phyloP scores from a whole-genome alignment of 176 grass and related monocot species.

The Triticum monococcum region DNA sequence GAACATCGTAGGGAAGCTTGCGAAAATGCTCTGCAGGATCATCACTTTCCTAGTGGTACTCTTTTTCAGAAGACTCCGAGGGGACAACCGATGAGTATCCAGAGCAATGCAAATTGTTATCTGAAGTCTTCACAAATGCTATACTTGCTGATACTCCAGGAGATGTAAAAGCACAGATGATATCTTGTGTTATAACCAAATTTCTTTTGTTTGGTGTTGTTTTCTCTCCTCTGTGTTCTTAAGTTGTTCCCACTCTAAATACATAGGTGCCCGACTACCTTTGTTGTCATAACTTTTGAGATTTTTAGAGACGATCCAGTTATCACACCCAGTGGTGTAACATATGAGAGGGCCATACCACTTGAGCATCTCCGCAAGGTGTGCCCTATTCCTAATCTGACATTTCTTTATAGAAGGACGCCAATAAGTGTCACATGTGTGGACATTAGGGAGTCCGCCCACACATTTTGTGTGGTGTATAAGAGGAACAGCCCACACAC shows the following conservation, averaged over 20 bases:
- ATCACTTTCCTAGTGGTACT: slow-evolving; percentile 60
- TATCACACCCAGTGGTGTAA: slow-evolving; percentile 89
- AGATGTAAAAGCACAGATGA: slow-evolving; percentile 50
- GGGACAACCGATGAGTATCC: slow-evolving; percentile 37
- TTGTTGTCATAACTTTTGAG: slow-evolving; percentile 85
- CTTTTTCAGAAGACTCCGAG: slow-evolving; percentile 17
- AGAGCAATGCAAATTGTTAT: slow-evolving; percentile 56
- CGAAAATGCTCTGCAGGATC: slow-evolving; percentile 68
- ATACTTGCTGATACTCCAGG: slow-evolving; percentile 38
- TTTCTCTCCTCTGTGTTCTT: background rate
- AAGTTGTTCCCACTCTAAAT: slow-evolving; percentile 23
- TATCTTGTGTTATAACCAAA: background rate
- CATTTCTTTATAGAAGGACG: background rate
- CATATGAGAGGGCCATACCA: slow-evolving; percentile 72
- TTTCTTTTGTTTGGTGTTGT: background rate
- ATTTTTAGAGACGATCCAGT: slow-evolving; percentile 90
- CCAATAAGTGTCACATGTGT: too few relatives aligned
- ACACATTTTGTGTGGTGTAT: too few relatives aligned
- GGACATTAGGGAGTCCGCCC: too few relatives aligned
- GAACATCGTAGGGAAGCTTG: slow-evolving; percentile 52
- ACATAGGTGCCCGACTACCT: slow-evolving; percentile 78
- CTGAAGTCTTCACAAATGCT: slow-evolving; percentile 64
- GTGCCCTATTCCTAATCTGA: background rate
- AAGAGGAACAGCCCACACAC: too few relatives aligned
- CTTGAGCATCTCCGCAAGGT: slow-evolving; percentile 81